Conservation (phyloP, 768 basidiomycete species). For the Tephrocybe sp. region DNA sequence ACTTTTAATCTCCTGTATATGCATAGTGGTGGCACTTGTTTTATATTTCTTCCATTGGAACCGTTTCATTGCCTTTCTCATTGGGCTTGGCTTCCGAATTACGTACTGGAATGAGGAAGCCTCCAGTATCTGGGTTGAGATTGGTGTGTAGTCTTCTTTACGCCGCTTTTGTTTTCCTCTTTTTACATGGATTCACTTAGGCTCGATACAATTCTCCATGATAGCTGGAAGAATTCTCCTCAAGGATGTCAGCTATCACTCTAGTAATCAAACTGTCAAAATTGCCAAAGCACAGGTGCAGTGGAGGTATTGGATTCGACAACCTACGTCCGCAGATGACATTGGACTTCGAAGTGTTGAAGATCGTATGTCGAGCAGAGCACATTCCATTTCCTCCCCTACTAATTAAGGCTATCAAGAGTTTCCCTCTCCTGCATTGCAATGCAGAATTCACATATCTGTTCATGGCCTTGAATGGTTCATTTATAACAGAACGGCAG, state of each 20-base stretch:
- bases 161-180: background rate
- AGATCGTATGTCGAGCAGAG: slow-evolving; percentile 40
- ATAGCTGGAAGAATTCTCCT: slow-evolving; percentile 84
- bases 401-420: slow-evolving; percentile 22
- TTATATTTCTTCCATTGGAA: slow-evolving; percentile 93
- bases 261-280: slow-evolving; percentile 86
- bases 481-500: slow-evolving; percentile 85
- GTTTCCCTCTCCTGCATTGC: slow-evolving; percentile 35
- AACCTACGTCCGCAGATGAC: slow-evolving; percentile 74
- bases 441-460: slow-evolving; percentile 80
- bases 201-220: slow-evolving; percentile 89
- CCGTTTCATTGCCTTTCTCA: slow-evolving; percentile 68
- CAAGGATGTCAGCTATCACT: slow-evolving; percentile 87
- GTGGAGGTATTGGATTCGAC: slow-evolving; percentile 94
- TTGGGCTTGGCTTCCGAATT: slow-evolving; percentile 65
- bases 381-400: background rate
- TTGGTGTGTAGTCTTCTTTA: slow-evolving; percentile 52
- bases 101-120: slow-evolving; percentile 75
- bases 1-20: slow-evolving; percentile 63
- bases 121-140: slow-evolving; percentile 80
- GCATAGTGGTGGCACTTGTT: slow-evolving; percentile 51
- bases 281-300: slow-evolving; percentile 82
- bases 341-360: slow-evolving; percentile 49
- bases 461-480: slow-evolving; percentile 91
- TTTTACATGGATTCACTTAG: slow-evolving; percentile 32